Conservation (phyloP, 2,329 filamentous ascomycete genomes). For the Verticillium isaacii region DNA sequence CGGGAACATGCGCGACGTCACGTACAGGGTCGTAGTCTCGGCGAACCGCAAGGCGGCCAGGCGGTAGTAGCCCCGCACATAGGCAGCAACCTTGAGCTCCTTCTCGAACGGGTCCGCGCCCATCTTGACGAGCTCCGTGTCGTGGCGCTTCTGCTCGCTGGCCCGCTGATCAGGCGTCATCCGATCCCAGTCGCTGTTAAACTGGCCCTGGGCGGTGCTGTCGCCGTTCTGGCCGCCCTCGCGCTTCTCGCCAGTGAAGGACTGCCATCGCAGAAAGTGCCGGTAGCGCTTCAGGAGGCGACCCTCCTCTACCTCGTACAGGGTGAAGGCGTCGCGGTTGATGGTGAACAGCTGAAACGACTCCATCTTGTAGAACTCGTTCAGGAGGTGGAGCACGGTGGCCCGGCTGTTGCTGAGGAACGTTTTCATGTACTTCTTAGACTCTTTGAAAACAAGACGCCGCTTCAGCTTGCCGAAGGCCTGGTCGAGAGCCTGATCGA, state of each 20-base stretch:
- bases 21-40: constrained; percentile 45
- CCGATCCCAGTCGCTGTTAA: constrained; percentile 31
- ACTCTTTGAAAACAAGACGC: constrained; percentile 44
- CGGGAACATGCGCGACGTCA: constrained; percentile 45
- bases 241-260: constrained; percentile 24
- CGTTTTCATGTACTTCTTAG: constrained; percentile 32
- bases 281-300: constrained; percentile 41
- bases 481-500: constrained; percentile 39
- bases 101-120: constrained; percentile 51
- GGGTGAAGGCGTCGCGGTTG: constrained; percentile 41
- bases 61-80: constrained; percentile 65
- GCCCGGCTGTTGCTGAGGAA: constrained; percentile 37
- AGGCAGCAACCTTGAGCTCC: constrained; percentile 59
- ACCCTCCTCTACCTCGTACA: constrained; percentile 41
- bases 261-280: constrained; percentile 43
- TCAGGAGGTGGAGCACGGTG: constrained; percentile 31
- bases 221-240: constrained; percentile 1
- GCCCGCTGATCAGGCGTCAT: constrained; percentile 43
- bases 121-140: constrained; percentile 40
- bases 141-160: constrained; percentile 37
- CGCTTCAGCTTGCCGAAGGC: constrained; percentile 43
- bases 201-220: background rate
- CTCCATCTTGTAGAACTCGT: constrained; percentile 48
- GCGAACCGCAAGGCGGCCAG: constrained; percentile 61
- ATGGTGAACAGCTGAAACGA: constrained; percentile 52